phyloP scores from a whole-genome alignment of 768 basidiomycete species.

The Gautieria morchelliformis region DNA sequence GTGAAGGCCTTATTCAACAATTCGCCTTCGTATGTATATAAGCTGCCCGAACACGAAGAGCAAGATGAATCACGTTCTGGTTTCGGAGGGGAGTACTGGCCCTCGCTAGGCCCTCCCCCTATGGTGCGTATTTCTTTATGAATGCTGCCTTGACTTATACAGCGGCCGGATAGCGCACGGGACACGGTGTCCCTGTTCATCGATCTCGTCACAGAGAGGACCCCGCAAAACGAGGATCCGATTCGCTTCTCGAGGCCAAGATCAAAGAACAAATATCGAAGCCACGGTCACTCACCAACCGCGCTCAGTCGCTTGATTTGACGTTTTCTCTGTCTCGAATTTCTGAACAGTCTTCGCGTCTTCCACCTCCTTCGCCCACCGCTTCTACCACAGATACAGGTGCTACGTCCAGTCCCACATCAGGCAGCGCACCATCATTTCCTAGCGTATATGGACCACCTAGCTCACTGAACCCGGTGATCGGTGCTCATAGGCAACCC shows the following conservation, averaged over 20 bases:
- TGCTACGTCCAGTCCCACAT: slow-evolving; percentile 71
- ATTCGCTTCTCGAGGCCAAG: slow-evolving; percentile 77
- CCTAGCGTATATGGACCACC: slow-evolving; percentile 77
- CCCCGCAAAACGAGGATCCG: slow-evolving; percentile 70
- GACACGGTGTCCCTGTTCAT: slow-evolving; percentile 46
- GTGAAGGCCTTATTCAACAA: slow-evolving; percentile 91
- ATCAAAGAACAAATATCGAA: slow-evolving; percentile 67
- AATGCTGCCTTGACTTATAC: slow-evolving; percentile 6
- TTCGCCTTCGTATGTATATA: slow-evolving; percentile 72
- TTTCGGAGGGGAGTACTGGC: slow-evolving; percentile 59
- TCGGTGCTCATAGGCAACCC: slow-evolving; percentile 6
- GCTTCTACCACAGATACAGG: slow-evolving; percentile 68
- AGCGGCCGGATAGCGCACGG: slow-evolving; percentile 33
- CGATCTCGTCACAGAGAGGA: slow-evolving; percentile 67
- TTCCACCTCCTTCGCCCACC: slow-evolving; percentile 69
- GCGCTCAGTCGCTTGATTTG: slow-evolving; percentile 84
- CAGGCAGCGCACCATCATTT: slow-evolving; percentile 69
- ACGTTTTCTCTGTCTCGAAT: slow-evolving; percentile 79
- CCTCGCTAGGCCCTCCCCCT: slow-evolving; percentile 48
- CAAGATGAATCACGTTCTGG: slow-evolving; percentile 1
- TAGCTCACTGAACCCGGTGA: slow-evolving; percentile 30
- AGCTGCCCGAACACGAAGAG: slow-evolving; percentile 63
- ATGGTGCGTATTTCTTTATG: slow-evolving; percentile 40
- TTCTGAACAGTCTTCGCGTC: slow-evolving; percentile 48
- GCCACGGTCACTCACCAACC: slow-evolving; percentile 74